Base-by-base conservation (phyloP, 225 moss, liverwort and hornwort species). In the Polytrichum formosum region DNA sequence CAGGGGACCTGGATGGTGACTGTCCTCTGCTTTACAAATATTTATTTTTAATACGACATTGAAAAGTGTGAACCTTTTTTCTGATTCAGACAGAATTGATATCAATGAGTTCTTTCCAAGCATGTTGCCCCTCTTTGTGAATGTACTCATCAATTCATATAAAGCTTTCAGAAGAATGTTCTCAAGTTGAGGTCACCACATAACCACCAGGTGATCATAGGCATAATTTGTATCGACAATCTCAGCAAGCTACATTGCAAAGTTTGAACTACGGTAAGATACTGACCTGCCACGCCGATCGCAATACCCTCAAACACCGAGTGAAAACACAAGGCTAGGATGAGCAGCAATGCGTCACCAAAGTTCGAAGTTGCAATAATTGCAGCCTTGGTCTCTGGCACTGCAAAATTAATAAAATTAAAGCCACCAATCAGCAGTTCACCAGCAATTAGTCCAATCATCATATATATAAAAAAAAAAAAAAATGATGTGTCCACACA, bases 231-330 rank as follows among this genome's bases (percentile, higher is more conserved):
- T 18, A 4, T n/a, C 20, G 9, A 66, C 9, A 9, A 18, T n/a
- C 27, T n/a, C 65, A 1, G 33, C 30, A 18, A 8, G 8, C 28
- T 33, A 18, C 53, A 54, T 67, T 67, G 21, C 6, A 53, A 37
- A 23, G 8, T 25, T 69, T 56, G 28, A 56, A 10, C 5, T 19
- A 20, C 5, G 8, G 7, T 33, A 46, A 28, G 46, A 63, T 53
- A 73, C 78, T 13, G 20, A 86, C 93, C 68, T 84, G 90, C 79
- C 31, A 94, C 87, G 10, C 97, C 97, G 63, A 97, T 91, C 7
- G 94, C 97, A 55, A 97, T 91, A 13, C 97, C 97, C 68, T 97
- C 92, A 61, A 97, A 97, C 37, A 94, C 13, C 16, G 97, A 97
- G 83, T 97, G 97, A 69, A 94, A 94, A 68, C 92, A 97, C 56